Conservation (phyloP, 768 basidiomycete genomes). For the Kwoniella shandongensis region DNA sequence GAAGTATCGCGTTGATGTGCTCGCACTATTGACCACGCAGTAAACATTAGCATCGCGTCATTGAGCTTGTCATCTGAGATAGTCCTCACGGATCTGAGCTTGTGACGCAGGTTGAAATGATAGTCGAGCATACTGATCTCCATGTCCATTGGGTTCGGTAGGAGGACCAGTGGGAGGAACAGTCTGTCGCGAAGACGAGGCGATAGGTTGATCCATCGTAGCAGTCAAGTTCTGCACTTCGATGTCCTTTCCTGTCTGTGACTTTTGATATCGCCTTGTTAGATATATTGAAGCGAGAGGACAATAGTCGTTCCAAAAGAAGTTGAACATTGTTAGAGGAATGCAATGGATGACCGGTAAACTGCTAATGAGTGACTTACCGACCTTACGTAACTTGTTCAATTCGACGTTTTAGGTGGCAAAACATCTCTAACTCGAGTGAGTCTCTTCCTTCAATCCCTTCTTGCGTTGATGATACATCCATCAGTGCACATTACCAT, state of each 20-base stretch:
- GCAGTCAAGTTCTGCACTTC: not conserved
- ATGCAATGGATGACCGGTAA: too few relatives aligned
- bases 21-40: slow-evolving; percentile 31
- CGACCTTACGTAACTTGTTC: not conserved
- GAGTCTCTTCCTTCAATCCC: too few relatives aligned
- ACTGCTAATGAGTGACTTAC: not conserved
- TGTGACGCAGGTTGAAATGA: slow-evolving; percentile 36
- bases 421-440: not conserved
- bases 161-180: too few relatives aligned
- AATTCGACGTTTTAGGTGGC: slow-evolving; percentile 18
- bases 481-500: too few relatives aligned
- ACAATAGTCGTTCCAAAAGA: too few relatives aligned
- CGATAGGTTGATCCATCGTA: slow-evolving; percentile 22
- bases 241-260: too few relatives aligned
- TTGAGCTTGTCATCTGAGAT: not conserved
- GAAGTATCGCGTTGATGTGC: slow-evolving; percentile 50
- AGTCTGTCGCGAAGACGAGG: slow-evolving; percentile 23
- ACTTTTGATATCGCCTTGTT: too few relatives aligned
- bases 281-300: too few relatives aligned
- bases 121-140: slow-evolving; percentile 12
- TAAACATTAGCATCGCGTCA: not conserved
- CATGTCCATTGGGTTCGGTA: slow-evolving; percentile 7
- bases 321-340: too few relatives aligned
- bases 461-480: too few relatives aligned
- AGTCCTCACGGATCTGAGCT: slow-evolving; percentile 38